These are phyloP conservation scores for Ustilago crameri DNA, from an alignment of 1,284 basidiomycete species.

Conservation along the genomic window DNA sequence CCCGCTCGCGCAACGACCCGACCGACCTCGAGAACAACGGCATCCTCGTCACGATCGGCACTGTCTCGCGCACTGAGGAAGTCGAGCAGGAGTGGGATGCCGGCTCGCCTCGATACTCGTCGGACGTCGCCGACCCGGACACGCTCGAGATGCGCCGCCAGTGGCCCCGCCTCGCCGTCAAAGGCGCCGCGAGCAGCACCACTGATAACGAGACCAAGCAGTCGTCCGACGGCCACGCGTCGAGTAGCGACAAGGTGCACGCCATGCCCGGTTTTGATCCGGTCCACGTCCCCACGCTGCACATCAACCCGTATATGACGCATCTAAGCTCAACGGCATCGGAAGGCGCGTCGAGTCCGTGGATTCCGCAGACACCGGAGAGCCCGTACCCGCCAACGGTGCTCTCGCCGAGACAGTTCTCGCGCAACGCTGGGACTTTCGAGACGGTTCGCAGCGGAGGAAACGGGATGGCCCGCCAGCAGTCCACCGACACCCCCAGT, in stretches of 20 bases:
- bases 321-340: not conserved
- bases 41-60: slow-evolving; percentile 37
- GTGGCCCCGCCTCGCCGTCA: slow-evolving; percentile 17
- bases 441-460: too few relatives aligned
- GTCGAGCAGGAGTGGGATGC: slow-evolving; percentile 20
- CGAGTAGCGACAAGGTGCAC: slow-evolving; percentile 11
- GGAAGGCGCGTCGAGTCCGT: slow-evolving; percentile 11
- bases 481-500: too few relatives aligned
- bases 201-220: slow-evolving; percentile 1
- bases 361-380: slow-evolving; percentile 37
- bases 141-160: slow-evolving; percentile 27
- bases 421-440: not conserved
- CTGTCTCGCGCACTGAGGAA: slow-evolving; percentile 26
- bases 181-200: too few relatives aligned
- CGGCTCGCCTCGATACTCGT: slow-evolving; percentile 39
- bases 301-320: not conserved
- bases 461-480: too few relatives aligned
- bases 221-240: slow-evolving; percentile 9
- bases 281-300: not conserved
- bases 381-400: slow-evolving; percentile 19
- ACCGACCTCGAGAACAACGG: slow-evolving; percentile 15
- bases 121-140: slow-evolving; percentile 35
- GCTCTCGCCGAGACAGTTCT: slow-evolving; percentile 20
- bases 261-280: not conserved
- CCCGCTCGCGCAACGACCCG: slow-evolving; percentile 9